Percentiles rank a stretch among this genome's conserved stretches.
Evolutionary conservation across 805 yeast species (phyloP).

Genomic region (Brettanomyces nanus): DNA sequence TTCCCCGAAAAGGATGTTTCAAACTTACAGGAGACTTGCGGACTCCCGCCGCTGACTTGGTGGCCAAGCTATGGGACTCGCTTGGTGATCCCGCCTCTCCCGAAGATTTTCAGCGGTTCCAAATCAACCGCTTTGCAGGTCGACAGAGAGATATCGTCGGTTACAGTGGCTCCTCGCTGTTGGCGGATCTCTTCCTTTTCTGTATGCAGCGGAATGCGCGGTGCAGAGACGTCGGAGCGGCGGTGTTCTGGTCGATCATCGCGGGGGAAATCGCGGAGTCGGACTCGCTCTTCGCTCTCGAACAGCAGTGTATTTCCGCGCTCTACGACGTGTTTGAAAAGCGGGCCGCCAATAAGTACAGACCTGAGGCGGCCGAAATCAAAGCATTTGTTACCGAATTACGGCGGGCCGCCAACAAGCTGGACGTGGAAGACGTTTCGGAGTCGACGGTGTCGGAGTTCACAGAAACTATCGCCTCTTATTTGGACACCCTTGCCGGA

Average conservation of each 20-base stretch:
- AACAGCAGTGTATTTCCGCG: slow-evolving; percentile 54
- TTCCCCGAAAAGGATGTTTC: slow-evolving; percentile 65
- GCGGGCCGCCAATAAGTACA: slow-evolving; percentile 26
- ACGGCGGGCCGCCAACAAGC: slow-evolving; percentile 34
- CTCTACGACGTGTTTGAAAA: slow-evolving; percentile 55
- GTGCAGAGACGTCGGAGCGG: slow-evolving; percentile 56
- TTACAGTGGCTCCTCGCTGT: slow-evolving; percentile 25
- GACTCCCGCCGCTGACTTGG: slow-evolving; percentile 43
- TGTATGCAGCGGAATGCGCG: slow-evolving; percentile 58
- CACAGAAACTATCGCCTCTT: slow-evolving; percentile 48
- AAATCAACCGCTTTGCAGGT: slow-evolving; percentile 56
- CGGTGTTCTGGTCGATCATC: slow-evolving; percentile 62
- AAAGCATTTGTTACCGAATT: slow-evolving; percentile 42
- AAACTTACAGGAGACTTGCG: slow-evolving; percentile 58
- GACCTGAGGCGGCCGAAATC: slow-evolving; percentile 50
- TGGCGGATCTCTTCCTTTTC: slow-evolving; percentile 54
- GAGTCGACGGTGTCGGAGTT: slow-evolving; percentile 40
- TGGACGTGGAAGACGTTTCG: slow-evolving; percentile 62
- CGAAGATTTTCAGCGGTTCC: slow-evolving; percentile 50
- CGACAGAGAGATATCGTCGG: slow-evolving; percentile 34
- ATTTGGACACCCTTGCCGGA: slow-evolving; percentile 57
- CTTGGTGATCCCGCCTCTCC: slow-evolving; percentile 56
- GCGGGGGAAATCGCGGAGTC: slow-evolving; percentile 57
- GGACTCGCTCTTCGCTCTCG: slow-evolving; percentile 51
- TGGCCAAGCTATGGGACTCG: slow-evolving; percentile 63